These are phyloP conservation scores for Periconia sp. DNA, from an alignment of 2,329 filamentous ascomycete genomes.

Conservation along the genomic window DNA sequence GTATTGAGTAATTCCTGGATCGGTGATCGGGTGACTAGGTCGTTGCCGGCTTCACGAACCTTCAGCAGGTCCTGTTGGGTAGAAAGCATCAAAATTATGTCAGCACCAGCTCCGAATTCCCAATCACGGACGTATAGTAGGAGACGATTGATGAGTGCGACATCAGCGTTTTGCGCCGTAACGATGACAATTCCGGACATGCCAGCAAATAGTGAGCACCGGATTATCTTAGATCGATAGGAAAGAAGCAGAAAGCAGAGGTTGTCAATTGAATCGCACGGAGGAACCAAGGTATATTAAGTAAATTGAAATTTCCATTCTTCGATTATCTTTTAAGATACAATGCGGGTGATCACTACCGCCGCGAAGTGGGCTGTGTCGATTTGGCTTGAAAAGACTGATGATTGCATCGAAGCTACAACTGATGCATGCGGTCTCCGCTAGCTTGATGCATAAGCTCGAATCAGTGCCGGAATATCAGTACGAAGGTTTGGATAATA, in stretches of 20 bases:
- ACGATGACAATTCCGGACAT: not conserved
- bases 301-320: no score
- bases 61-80: not conserved
- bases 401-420: not conserved
- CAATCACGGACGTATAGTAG: not conserved
- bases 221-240: not conserved
- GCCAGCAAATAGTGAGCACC: not conserved
- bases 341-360: no score
- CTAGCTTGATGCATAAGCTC: not conserved
- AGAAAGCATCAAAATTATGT: not conserved
- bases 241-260: no score
- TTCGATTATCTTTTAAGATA: no score
- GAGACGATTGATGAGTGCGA: constrained; percentile 1
- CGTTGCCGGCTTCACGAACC: not conserved
- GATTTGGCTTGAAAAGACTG: not conserved
- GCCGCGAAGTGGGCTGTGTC: not conserved
- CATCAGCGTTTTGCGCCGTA: not conserved
- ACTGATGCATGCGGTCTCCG: not conserved
- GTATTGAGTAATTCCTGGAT: not conserved
- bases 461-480: no score
- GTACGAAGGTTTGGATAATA: no score
- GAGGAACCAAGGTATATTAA: no score
- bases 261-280: no score
- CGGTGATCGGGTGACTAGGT: not conserved
- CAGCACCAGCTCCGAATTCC: not conserved